Evolutionary conservation across 2,329 filamentous ascomycete species (phyloP).

Genomic region (Epichloe uncinata): DNA sequence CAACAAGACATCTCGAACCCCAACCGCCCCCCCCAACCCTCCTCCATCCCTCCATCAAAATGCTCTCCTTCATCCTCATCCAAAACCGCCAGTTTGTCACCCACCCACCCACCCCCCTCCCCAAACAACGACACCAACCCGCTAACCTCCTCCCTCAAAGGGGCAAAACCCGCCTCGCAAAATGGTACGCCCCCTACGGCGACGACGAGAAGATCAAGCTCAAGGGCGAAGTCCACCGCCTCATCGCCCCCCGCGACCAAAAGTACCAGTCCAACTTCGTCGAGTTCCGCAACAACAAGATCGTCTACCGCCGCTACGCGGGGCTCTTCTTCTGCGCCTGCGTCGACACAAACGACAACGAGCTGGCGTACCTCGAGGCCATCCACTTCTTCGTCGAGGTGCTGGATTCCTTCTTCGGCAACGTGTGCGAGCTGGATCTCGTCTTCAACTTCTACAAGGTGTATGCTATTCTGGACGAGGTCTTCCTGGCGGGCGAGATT

Average conservation of each 20-base stretch:
- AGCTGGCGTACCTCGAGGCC: conserved; percentile 89
- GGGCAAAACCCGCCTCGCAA: conserved; percentile 95
- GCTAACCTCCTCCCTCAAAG: conserved; percentile 28
- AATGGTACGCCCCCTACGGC: conserved; percentile 97
- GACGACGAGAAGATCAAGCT: conserved; percentile 99
- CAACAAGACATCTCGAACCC: background rate
- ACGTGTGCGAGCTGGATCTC: conserved; percentile 95
- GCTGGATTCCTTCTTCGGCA: conserved; percentile 95
- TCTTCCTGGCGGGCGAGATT: conserved; percentile 94
- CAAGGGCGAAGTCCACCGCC: conserved; percentile 96
- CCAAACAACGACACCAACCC: no score
- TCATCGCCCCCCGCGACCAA: conserved; percentile 93
- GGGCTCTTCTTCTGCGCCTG: conserved; percentile 99
- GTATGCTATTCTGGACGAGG: conserved; percentile 96
- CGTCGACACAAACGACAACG: conserved; percentile 98
- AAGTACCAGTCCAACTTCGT: conserved; percentile 99
- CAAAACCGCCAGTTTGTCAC: conserved; percentile 66
- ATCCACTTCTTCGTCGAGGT: conserved; percentile 99
- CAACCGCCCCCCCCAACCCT: background rate
- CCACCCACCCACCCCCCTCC: background rate
- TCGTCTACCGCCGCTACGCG: conserved; percentile 94
- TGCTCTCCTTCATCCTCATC: conserved; percentile 81
- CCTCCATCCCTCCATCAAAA: conserved; percentile 9
- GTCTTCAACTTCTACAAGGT: conserved; percentile 77
- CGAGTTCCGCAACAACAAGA: conserved; percentile 88